A percentile compares a stretch with the other conserved stretches of the same genome.
Conservation (phyloP, 2,329 filamentous ascomycete species). For the Aspergillus carbonarius region DNA sequence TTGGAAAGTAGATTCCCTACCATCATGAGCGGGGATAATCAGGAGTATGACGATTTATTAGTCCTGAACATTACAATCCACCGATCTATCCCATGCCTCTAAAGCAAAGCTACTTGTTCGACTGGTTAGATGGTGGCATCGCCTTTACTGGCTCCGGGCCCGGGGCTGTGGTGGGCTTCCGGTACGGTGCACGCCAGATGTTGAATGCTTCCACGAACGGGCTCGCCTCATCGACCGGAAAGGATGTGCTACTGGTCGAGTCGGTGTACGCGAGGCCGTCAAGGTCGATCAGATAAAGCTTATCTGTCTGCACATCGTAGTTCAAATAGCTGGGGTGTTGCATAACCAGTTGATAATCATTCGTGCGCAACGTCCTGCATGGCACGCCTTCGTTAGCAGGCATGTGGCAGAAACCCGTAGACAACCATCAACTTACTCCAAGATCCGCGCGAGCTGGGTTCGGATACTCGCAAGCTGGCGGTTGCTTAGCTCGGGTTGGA, state of each 20-base stretch:
- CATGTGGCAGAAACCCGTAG: too few species aligned
- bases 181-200: not conserved
- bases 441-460: not conserved
- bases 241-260: not conserved
- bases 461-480: not conserved
- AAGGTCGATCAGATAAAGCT: not conserved
- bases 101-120: too few species aligned
- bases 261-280: not conserved
- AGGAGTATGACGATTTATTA: too few species aligned
- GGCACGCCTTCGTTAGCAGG: not conserved
- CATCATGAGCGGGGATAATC: too few species aligned
- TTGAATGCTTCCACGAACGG: not conserved
- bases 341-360: not conserved
- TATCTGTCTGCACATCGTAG: not conserved
- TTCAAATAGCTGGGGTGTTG: not conserved
- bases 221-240: not conserved
- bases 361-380: not conserved
- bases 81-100: too few species aligned
- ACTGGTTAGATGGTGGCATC: not conserved
- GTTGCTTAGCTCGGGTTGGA: not conserved
- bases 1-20: too few species aligned
- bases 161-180: not conserved
- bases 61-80: too few species aligned
- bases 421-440: not conserved
- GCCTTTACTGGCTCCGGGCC: not conserved